Conservation (phyloP, 306 rosid genomes). For the Castanospermum australe region DNA sequence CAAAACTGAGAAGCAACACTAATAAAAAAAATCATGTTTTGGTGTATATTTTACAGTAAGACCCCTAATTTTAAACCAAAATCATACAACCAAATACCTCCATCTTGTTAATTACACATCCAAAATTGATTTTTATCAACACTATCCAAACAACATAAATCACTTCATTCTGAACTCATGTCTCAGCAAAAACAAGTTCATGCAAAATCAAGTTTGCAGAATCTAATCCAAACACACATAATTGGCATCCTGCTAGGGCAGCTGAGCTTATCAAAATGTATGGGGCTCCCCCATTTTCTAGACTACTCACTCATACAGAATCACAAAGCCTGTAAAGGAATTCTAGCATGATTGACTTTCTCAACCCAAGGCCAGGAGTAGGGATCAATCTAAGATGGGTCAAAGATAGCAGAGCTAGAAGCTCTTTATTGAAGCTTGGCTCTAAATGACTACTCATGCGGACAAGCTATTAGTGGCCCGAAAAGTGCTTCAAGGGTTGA, state of each 20-base stretch:
- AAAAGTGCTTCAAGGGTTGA: background rate
- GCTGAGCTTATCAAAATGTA: background rate
- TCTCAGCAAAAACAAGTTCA: too few relatives aligned
- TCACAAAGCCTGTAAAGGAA: background rate
- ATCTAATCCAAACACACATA: too few relatives aligned
- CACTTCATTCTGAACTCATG: too few relatives aligned
- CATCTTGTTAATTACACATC: too few relatives aligned
- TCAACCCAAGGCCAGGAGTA: background rate
- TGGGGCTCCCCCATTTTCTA: background rate
- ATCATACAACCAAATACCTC: too few relatives aligned
- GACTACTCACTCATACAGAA: background rate
- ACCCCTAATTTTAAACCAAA: too few relatives aligned
- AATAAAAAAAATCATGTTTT: too few relatives aligned
- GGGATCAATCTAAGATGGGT: background rate
- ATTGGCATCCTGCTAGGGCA: background rate
- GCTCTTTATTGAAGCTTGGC: background rate
- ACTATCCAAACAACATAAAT: too few relatives aligned
- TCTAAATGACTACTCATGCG: background rate
- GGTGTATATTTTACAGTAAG: too few relatives aligned
- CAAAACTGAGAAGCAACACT: too few relatives aligned
- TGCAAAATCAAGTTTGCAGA: too few relatives aligned
- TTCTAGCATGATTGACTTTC: background rate
- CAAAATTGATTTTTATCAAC: too few relatives aligned
- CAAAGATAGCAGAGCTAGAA: background rate
- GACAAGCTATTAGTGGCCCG: background rate